Evolutionary conservation across 768 basidiomycete species (phyloP), one percentile per base, ranked within the genome.

Genomic region (Lactarius vividus): DNA sequence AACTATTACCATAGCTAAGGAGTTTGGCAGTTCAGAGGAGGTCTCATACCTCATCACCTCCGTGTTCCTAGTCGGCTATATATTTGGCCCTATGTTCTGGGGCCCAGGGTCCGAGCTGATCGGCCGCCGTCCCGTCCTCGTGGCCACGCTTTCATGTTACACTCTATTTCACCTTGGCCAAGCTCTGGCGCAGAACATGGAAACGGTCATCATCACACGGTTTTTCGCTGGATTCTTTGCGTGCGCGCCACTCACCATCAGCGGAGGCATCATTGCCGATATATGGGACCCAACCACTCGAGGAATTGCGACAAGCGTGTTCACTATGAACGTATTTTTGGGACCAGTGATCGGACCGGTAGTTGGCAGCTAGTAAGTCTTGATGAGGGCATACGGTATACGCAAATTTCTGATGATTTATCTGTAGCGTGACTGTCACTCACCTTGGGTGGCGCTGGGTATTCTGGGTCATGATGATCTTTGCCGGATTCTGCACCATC

Each of bases 391-490:
- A n/a, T 31, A 29, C 13, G 0, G 9, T 6, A 13, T 33, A 4
- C 23, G 42, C 40, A 3, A 9, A 18, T 20, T 11, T 35, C 33
- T 26, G 53, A 55, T 18, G 29, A 31, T 31, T 31, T 55, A 0
- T 28, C 5, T 29, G 7, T 53, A 65, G 64, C 46, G 39, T 65
- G 26, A 53, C 42, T 8, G 29, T 33, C 16, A 64, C 59, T 59
- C 46, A 70, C 69, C 49, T 53, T 23, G 61, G 55, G 31, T 73
- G 72, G 72, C 59, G 72, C 8, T 73, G 72, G 72, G 57, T 72
- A 9, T 73, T 72, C 56, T 73, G 72, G 72, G 62, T 71, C 28
- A 65, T 72, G 66, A 61, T 72, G 37, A 67, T 73, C 16, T 71
- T 70, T 56, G 70, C 72, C 3, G 69, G 62, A 2, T 46, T 61